These are phyloP conservation scores for Vicia faba DNA, from an alignment of 306 rosid species.

Conservation along the genomic window DNA sequence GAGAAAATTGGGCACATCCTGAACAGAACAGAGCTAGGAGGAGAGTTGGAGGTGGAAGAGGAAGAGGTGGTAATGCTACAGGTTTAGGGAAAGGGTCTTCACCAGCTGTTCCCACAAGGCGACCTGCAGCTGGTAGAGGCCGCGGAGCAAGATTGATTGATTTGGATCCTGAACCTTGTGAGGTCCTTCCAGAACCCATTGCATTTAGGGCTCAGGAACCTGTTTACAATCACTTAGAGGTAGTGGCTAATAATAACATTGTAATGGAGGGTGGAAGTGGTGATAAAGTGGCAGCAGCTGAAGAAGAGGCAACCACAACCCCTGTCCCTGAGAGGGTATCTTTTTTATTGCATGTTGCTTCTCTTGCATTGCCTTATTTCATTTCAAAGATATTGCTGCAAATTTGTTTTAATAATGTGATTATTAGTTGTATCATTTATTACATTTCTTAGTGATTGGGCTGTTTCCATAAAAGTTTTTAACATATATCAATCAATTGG, in stretches of 20 bases:
- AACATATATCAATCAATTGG: conserved; percentile 19
- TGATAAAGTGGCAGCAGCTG: conserved; percentile 70
- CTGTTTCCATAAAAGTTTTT: conserved; percentile 11
- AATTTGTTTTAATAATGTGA: conserved; percentile 28
- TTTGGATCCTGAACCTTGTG: conserved; percentile 80
- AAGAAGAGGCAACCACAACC: conserved; percentile 76
- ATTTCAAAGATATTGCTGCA: conserved; percentile 7
- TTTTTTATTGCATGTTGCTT: conserved; percentile 28
- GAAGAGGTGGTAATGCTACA: conserved; percentile 82
- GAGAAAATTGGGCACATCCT: conserved; percentile 67
- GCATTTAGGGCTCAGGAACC: conserved; percentile 71
- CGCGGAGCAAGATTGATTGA: conserved; percentile 82
- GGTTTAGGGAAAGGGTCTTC: conserved; percentile 78
- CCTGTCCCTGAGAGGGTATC: conserved; percentile 92
- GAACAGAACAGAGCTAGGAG: conserved; percentile 70
- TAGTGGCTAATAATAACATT: conserved; percentile 68
- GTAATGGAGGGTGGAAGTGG: conserved; percentile 83
- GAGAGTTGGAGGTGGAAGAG: conserved; percentile 85
- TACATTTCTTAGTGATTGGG: conserved; percentile 1
- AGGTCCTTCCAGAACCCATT: conserved; percentile 63
- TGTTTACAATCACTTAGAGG: conserved; percentile 55
- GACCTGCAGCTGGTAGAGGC: conserved; percentile 89
- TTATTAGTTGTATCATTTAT: not conserved
- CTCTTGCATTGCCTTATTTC: conserved; percentile 29
- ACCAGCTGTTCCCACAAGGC: conserved; percentile 78